Evolutionary conservation across 2,329 filamentous ascomycete species (phyloP).

Genomic region (Fusarium clavum): DNA sequence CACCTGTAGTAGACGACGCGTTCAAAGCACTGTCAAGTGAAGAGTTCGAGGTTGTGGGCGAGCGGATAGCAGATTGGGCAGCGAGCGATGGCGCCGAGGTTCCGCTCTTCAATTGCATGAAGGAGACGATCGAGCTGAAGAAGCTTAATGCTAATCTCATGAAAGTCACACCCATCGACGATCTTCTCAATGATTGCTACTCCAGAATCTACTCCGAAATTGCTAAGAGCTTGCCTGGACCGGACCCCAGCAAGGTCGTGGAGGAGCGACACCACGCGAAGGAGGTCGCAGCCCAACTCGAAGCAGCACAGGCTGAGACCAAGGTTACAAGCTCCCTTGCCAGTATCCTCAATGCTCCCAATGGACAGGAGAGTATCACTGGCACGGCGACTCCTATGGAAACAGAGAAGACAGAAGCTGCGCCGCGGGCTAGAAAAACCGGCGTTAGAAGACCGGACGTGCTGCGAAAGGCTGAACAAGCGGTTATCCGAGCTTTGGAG

Average conservation of each 20-base stretch:
- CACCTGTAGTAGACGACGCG: conserved; percentile 61
- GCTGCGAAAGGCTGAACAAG: conserved; percentile 71
- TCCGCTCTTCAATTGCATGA: conserved; percentile 64
- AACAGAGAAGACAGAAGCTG: conserved; percentile 56
- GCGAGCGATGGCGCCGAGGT: conserved; percentile 54
- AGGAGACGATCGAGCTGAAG: conserved; percentile 69
- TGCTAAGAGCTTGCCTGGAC: conserved; percentile 67
- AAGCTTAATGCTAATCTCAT: conserved; percentile 87
- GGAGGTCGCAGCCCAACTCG: conserved; percentile 55
- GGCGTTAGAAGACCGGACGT: conserved; percentile 68
- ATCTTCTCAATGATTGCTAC: conserved; percentile 93
- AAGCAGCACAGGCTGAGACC: conserved; percentile 50
- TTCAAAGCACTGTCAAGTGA: conserved; percentile 66
- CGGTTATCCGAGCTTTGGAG: conserved; percentile 63
- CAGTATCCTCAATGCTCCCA: conserved; percentile 58
- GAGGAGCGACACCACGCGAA: conserved; percentile 59
- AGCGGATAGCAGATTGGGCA: conserved; percentile 67
- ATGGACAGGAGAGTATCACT: conserved; percentile 53
- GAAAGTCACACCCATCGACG: conserved; percentile 87
- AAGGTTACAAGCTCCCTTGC: conserved; percentile 54
- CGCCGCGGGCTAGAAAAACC: conserved; percentile 54
- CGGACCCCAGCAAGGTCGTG: conserved; percentile 60
- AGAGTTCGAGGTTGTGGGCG: conserved; percentile 68
- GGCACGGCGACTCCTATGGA: conserved; percentile 53
- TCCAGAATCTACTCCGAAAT: conserved; percentile 78